Conservation (phyloP, 2,329 filamentous ascomycete species). For the Alternaria sp. region DNA sequence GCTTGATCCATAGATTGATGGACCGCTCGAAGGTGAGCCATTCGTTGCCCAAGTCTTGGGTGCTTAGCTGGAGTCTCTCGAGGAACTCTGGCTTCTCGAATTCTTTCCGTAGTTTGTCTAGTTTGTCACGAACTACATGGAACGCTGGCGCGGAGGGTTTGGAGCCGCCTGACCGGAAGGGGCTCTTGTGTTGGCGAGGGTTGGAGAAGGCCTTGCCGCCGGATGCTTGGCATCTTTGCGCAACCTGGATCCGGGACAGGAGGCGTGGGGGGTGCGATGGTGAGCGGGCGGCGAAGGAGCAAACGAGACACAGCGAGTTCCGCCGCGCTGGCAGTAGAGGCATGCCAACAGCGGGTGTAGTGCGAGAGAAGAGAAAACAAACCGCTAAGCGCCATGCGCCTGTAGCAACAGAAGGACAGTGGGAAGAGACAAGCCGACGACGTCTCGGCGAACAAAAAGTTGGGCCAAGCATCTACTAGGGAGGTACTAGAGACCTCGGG, state of each 20-base stretch:
- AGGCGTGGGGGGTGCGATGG: slow-evolving; percentile 35
- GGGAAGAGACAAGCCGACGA: slow-evolving; percentile 15
- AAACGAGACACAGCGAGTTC: slow-evolving; percentile 53
- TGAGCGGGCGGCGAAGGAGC: slow-evolving; percentile 47
- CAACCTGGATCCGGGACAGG: slow-evolving; percentile 39
- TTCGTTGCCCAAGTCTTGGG: slow-evolving; percentile 34
- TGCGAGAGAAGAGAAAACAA: neutral
- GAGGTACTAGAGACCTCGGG: slow-evolving; percentile 2
- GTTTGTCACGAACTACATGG: slow-evolving; percentile 19
- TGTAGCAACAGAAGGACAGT: neutral
- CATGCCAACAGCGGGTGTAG: slow-evolving; percentile 32
- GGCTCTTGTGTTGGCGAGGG: slow-evolving; percentile 2
- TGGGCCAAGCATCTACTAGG: slow-evolving; percentile 25
- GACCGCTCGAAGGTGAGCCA: slow-evolving; percentile 39
- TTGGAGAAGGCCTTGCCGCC: slow-evolving; percentile 4
- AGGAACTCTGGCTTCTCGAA: slow-evolving; percentile 32
- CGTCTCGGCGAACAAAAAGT: slow-evolving; percentile 36
- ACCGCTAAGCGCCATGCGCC: slow-evolving; percentile 3
- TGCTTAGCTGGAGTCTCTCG: slow-evolving; percentile 40
- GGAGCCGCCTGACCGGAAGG: neutral
- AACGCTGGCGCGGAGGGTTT: neutral
- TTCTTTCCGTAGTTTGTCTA: slow-evolving; percentile 28
- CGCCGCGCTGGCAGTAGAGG: slow-evolving; percentile 38
- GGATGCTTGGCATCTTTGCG: slow-evolving; percentile 15
- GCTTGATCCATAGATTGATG: slow-evolving; percentile 36